Evolutionary conservation across 192 early-diverging fungal species (phyloP).

Genomic region (Backusella liffmaniae): DNA sequence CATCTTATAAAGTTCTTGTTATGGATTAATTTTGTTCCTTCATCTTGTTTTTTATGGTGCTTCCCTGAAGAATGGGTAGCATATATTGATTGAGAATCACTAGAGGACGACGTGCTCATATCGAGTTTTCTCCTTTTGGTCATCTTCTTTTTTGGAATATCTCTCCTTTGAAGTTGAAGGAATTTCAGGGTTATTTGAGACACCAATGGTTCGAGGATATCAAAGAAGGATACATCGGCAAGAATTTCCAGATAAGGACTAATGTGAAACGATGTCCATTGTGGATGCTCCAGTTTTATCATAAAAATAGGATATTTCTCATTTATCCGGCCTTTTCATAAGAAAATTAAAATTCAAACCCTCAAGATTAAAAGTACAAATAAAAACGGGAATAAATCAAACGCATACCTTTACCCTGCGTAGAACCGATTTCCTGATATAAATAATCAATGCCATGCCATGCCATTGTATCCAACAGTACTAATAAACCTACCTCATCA

Average conservation of each 20-base stretch:
- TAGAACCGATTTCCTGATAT: background rate
- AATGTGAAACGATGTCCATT: constrained; percentile 8
- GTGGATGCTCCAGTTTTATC: constrained; percentile 46
- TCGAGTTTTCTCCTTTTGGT: background rate
- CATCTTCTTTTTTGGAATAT: background rate
- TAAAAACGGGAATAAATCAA: background rate
- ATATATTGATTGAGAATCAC: background rate
- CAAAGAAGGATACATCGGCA: background rate
- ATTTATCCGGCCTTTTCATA: background rate
- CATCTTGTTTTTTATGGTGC: background rate
- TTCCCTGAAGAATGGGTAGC: background rate
- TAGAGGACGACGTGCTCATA: background rate
- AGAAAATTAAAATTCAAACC: background rate
- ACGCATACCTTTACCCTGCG: background rate
- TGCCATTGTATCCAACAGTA: background rate
- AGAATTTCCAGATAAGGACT: background rate
- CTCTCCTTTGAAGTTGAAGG: background rate
- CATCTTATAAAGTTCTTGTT: constrained; percentile 20
- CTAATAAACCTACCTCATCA: background rate
- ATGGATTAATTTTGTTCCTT: background rate
- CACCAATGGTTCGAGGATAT: background rate
- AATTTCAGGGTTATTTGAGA: background rate
- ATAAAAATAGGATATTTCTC: constrained; percentile 54
- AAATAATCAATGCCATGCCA: background rate
- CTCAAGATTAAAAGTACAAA: background rate